phyloP scores from a whole-genome alignment of 768 basidiomycete species.

The Clavulina sp. region DNA sequence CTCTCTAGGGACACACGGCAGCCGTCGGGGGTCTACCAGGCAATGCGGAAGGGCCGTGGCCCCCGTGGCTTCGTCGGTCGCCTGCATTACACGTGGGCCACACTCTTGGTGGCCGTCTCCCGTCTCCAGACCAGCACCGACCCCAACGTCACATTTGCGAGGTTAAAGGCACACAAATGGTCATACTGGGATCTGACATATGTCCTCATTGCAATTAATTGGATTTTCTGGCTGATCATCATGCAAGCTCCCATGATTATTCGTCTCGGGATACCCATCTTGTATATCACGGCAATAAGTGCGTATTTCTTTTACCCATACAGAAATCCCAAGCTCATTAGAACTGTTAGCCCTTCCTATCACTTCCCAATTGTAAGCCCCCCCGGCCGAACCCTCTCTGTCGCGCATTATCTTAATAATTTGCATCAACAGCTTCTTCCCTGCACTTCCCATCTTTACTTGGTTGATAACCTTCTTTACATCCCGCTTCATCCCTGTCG shows the following conservation, averaged over 20 bases:
- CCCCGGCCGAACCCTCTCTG: background rate
- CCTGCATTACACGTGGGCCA: background rate
- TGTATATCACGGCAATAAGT: slow-evolving; percentile 44
- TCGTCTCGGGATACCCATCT: slow-evolving; percentile 60
- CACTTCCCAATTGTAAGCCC: slow-evolving; percentile 58
- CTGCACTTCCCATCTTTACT: slow-evolving; percentile 69
- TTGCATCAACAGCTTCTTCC: slow-evolving; percentile 15
- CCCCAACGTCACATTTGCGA: slow-evolving; percentile 43
- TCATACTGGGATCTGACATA: slow-evolving; percentile 40
- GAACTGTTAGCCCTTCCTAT: slow-evolving; percentile 33
- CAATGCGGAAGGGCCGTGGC: too few species aligned
- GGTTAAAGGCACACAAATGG: slow-evolving; percentile 41
- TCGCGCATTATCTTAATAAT: background rate
- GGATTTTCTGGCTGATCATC: slow-evolving; percentile 55
- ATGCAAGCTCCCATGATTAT: slow-evolving; percentile 51
- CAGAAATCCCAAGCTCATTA: too few species aligned
- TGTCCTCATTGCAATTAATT: slow-evolving; percentile 40
- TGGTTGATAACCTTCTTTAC: slow-evolving; percentile 81
- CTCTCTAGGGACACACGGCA: too few species aligned
- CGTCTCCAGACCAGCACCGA: slow-evolving; percentile 57
- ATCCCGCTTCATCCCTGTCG: slow-evolving; percentile 64
- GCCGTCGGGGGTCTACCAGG: too few species aligned
- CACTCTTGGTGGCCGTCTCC: background rate
- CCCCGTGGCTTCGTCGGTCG: background rate
- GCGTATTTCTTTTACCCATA: slow-evolving; percentile 1